phyloP scores from a whole-genome alignment of 306 rosid genomes.

The Acacia confusa region DNA sequence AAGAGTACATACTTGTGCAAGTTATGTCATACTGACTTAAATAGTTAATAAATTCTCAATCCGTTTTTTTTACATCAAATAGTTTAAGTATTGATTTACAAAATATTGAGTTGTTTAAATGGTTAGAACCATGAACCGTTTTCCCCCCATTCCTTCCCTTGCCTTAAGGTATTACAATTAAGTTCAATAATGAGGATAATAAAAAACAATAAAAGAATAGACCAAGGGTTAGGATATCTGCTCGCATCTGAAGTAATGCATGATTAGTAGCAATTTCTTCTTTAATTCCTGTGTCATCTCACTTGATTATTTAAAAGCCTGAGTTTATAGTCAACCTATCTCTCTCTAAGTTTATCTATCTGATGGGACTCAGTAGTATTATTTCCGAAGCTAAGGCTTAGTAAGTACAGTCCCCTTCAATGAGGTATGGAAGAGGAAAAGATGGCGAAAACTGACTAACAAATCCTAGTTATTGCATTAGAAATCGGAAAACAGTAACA shows the following conservation, averaged over 20 bases:
- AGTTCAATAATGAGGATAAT: background rate
- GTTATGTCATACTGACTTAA: background rate
- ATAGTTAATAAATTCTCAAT: background rate
- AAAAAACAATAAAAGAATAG: background rate
- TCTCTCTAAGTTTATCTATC: background rate
- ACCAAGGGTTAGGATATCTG: background rate
- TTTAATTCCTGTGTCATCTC: background rate
- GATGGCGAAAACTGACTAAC: background rate
- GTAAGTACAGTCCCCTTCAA: background rate
- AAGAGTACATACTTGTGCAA: constrained; percentile 15
- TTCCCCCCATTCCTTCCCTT: background rate
- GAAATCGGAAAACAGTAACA: background rate
- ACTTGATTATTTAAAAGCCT: background rate
- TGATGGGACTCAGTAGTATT: background rate
- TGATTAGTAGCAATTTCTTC: background rate
- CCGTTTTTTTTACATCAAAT: constrained; percentile 4
- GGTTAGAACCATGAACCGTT: background rate
- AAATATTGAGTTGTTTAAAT: background rate
- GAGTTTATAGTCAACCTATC: background rate
- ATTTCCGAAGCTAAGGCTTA: background rate
- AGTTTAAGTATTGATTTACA: background rate
- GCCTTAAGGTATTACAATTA: background rate
- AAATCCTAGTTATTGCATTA: background rate
- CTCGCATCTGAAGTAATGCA: background rate
- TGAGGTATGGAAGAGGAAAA: background rate